Conservation (phyloP, 164 flowering plant genomes). For the Annona squamosa region DNA sequence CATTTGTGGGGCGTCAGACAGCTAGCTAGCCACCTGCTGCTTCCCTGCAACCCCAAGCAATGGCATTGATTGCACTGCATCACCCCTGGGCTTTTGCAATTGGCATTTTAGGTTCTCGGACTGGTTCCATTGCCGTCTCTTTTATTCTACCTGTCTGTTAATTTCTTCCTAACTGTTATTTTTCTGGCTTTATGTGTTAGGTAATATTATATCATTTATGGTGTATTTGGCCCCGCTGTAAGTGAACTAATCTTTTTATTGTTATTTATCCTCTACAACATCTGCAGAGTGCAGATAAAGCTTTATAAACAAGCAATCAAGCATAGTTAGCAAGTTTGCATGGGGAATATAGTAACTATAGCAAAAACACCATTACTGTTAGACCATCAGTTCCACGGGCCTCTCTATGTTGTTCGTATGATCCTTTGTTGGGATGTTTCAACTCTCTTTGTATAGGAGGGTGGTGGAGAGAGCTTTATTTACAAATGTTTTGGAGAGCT, state of each 20-base stretch:
- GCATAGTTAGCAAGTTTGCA: no score
- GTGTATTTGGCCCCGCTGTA: conserved; percentile 73
- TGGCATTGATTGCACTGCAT: conserved; percentile 22
- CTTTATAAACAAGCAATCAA: no score
- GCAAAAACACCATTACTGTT: no score
- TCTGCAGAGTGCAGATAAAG: no score
- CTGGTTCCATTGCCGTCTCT: background rate
- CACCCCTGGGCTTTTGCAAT: conserved; percentile 28
- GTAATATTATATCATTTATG: conserved; percentile 58
- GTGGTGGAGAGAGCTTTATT: background rate
- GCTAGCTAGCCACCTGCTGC: conserved; percentile 8
- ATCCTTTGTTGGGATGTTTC: no score
- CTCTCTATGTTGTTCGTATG: no score
- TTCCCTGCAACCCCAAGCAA: conserved; percentile 5
- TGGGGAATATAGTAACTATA: no score
- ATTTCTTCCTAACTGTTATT: background rate
- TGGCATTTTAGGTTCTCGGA: conserved; percentile 53
- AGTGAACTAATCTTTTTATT: conserved; percentile 1
- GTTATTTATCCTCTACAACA: background rate
- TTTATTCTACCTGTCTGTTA: background rate
- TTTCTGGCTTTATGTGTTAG: conserved; percentile 18
- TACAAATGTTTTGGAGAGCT: background rate
- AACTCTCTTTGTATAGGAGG: background rate
- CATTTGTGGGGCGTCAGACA: conserved; percentile 10
- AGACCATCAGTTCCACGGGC: no score